Evolutionary conservation across 2,329 filamentous ascomycete genomes (phyloP), one percentile per base, ranked within the genome.

Genomic region (Fusarium anguioides): DNA sequence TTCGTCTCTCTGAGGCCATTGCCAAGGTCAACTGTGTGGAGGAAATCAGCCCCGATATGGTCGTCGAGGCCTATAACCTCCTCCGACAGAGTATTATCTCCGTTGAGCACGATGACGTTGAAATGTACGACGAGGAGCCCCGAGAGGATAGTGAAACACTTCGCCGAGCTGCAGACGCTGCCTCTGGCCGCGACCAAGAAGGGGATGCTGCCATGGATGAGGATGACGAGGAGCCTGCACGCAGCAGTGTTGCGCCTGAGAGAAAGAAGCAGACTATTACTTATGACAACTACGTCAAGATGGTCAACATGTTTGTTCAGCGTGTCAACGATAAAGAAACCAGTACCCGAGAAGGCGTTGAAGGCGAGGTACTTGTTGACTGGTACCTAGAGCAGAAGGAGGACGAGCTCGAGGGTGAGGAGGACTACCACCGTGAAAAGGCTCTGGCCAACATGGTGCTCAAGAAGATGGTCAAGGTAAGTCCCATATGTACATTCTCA

Each of bases 21-120:
- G 96, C 96, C 59, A 98, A 98, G 80, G 93, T 94, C 59, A 98
- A 97, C 76, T 99, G 96, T 76, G 93, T 97, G 15, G 92, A 95
- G 72, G 94, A 97, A 66, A 91, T 99, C 63, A 89, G 89, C 0
- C 86, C 91, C 2, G 87, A 87, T 1, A 97, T 98, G 79, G 96
- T 99, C 17, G 86, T 91, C 37, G 96, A 99, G 79, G 96, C 95
- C 0, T 98, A 91, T 78, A 93, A 96, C 72, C 86, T 99, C 11
- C 87, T 99, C 14, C 86, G 94, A 39, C 94, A 97, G 80, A 96
- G 92, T 78, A 99, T 99, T 77, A 97, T 99, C 73, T 96, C 92
- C 3, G 96, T 99, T 24, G 96, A 99, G 80, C 96, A 98, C 75
- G 96, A 99, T 72, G 96, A 99, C 73, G 89, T 99, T 17, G 95